Conservation (phyloP, 148 eudicot species). For the Tetragonia tetragonoides region DNA sequence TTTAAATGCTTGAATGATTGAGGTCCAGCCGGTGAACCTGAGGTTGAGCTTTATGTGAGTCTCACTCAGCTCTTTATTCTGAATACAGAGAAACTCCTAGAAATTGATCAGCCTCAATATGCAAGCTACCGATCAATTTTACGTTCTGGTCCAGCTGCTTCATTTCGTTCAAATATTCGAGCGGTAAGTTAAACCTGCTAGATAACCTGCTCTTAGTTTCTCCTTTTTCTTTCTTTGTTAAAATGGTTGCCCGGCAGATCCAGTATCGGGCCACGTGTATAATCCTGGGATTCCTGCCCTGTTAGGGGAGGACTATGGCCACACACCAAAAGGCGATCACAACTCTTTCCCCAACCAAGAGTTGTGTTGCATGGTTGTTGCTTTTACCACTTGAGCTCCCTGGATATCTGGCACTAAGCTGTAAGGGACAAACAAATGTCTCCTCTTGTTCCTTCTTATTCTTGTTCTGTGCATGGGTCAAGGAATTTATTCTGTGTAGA, state of each 20-base stretch:
- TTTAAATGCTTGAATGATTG: background rate
- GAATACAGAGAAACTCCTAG: slow-evolving; percentile 61
- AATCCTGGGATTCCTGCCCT: too few species aligned
- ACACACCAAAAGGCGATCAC: background rate
- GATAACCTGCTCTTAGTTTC: too few species aligned
- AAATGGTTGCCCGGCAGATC: too few species aligned
- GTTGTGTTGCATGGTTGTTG: too few species aligned
- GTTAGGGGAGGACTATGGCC: background rate
- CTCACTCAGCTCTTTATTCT: slow-evolving; percentile 8
- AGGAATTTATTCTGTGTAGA: background rate
- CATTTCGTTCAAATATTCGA: slow-evolving; percentile 83
- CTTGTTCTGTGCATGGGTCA: background rate
- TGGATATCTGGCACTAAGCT: background rate
- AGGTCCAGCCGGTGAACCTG: background rate
- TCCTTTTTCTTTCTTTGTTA: too few species aligned
- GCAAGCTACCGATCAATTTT: slow-evolving; percentile 62
- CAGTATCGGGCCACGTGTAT: too few species aligned
- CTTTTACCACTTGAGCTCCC: background rate
- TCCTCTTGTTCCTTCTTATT: background rate
- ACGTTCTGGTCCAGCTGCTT: slow-evolving; percentile 94
- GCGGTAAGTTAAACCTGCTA: slow-evolving; percentile 74
- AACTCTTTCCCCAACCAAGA: too few species aligned
- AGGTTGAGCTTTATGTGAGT: background rate
- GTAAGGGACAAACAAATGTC: background rate
- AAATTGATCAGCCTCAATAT: slow-evolving; percentile 73